phyloP scores from a whole-genome alignment of 2,329 filamentous ascomycete species.

The Colletotrichum truncatum region DNA sequence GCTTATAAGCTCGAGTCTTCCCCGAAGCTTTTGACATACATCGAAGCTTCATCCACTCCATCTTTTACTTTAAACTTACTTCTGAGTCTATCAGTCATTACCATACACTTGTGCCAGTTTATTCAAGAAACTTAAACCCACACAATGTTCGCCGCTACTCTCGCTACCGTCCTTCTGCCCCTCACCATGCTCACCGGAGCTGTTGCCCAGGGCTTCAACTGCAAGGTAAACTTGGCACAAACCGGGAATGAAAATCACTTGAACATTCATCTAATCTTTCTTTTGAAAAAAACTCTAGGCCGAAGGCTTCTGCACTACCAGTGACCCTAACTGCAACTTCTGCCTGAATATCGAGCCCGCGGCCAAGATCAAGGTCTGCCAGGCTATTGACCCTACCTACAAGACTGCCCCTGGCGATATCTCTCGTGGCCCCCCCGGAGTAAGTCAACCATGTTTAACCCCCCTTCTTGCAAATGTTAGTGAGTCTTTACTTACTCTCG shows the following conservation, averaged over 20 bases:
- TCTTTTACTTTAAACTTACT: no score
- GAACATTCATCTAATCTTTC: neutral
- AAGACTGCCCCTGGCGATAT: neutral
- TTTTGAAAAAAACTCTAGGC: no score
- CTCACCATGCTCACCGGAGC: neutral
- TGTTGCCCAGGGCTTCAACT: slow-evolving; percentile 7
- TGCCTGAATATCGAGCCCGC: neutral
- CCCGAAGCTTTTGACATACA: no score
- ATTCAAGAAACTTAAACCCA: no score
- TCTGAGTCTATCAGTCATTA: no score
- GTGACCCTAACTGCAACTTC: slow-evolving; percentile 17
- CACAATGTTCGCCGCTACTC: neutral
- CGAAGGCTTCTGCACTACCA: slow-evolving; percentile 8
- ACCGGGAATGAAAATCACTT: neutral
- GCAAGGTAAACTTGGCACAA: neutral
- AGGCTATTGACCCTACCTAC: slow-evolving; percentile 5
- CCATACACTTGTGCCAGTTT: no score
- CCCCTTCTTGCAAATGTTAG: neutral
- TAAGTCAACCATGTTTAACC: neutral
- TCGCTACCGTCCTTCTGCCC: neutral
- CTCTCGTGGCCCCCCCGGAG: neutral
- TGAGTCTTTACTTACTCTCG: neutral
- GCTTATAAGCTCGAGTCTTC: no score
- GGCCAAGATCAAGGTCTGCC: slow-evolving; percentile 1
- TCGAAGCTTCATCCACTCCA: no score